A percentile compares a stretch with the other conserved stretches of the same genome.
Conservation (phyloP, 345 rosid genomes). For the Chamaenerion angustifolium region DNA sequence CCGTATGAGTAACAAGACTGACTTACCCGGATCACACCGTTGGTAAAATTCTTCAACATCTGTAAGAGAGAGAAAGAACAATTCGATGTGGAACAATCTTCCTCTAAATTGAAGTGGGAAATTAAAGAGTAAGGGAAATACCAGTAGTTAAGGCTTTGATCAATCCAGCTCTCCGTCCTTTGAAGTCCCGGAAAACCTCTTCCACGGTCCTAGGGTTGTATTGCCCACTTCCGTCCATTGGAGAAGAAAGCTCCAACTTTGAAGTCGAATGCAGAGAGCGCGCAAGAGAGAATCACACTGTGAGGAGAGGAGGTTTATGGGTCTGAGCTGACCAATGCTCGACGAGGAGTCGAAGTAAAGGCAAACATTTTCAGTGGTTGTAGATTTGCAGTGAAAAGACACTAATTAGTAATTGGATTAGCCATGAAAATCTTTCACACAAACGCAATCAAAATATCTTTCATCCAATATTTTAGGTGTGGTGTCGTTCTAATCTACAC, state of each 20-base stretch:
- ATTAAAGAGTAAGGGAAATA: conserved; percentile 2
- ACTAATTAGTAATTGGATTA: no score
- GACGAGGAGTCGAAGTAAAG: no score
- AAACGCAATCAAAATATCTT: no score
- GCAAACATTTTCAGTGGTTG: no score
- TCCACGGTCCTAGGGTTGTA: conserved; percentile 59
- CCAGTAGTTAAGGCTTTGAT: conserved; percentile 66
- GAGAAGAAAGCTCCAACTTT: neutral
- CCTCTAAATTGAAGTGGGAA: no score
- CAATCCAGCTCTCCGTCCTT: conserved; percentile 64
- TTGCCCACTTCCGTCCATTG: conserved; percentile 43
- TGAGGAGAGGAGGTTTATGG: neutral
- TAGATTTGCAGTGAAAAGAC: no score
- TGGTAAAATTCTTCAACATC: conserved; percentile 56
- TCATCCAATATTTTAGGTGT: no score
- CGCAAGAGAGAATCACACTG: neutral
- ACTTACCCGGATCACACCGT: conserved; percentile 81
- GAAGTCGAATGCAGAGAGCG: neutral
- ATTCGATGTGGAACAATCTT: no score
- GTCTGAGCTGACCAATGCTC: no score
- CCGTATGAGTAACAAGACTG: neutral
- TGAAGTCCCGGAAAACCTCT: conserved; percentile 15
- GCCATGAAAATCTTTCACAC: no score
- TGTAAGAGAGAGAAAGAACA: conserved; percentile 17
- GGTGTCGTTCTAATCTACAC: no score